Percentiles rank a stretch among this genome's conserved stretches.
phyloP scores from a whole-genome alignment of 176 grass and related monocot genomes.

The Rhynchospora breviuscula region DNA sequence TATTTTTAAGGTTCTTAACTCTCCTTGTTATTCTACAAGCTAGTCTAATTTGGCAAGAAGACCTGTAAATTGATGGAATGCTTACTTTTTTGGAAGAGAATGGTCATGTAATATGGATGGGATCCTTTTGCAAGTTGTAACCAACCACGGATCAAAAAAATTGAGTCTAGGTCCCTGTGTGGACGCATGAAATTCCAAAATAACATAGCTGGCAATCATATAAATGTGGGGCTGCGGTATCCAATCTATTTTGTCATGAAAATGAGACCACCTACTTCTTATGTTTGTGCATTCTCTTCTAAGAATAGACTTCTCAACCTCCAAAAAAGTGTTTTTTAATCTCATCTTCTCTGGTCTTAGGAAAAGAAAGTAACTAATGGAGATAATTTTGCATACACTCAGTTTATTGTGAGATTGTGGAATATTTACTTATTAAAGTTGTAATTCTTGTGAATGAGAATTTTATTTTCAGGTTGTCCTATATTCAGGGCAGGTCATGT shows the following conservation, averaged over 20 bases:
- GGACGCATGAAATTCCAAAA: background rate
- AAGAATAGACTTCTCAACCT: constrained; percentile 10
- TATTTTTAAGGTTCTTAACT: background rate
- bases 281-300: background rate
- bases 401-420: too few relatives aligned
- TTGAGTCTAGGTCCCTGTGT: background rate
- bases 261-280: background rate
- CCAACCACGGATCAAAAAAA: background rate
- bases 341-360: background rate
- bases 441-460: too few relatives aligned
- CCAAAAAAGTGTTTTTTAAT: background rate
- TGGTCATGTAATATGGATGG: background rate
- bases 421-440: too few relatives aligned
- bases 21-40: background rate
- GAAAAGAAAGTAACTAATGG: background rate
- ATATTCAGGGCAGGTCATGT: too few relatives aligned
- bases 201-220: background rate
- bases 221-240: background rate
- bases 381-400: too few relatives aligned
- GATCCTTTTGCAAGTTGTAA: background rate
- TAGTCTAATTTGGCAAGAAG: background rate
- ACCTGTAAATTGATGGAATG: background rate
- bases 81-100: background rate
- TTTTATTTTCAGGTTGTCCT: too few relatives aligned
- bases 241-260: constrained; percentile 12